Percentiles rank a stretch among this genome's conserved stretches.
Conservation (phyloP, 805 yeast genomes). For the Cyberlindnera nakhonratchasimensis region DNA sequence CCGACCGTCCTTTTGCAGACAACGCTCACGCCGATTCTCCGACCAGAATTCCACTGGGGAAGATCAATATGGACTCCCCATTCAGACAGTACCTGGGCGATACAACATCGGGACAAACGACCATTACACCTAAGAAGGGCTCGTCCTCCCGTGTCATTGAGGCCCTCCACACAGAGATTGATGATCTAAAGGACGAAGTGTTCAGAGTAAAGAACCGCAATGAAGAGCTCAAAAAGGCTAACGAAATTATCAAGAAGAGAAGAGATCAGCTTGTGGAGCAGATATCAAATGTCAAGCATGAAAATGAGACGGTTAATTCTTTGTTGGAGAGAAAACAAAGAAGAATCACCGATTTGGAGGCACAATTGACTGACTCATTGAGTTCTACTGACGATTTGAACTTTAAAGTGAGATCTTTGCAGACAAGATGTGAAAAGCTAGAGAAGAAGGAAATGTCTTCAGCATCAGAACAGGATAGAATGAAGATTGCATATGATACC, state of each 20-base stretch:
- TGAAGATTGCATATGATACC: conserved; percentile 58
- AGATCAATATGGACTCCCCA: conserved; percentile 12
- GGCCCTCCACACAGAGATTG: conserved; percentile 45
- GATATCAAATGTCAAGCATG: conserved; percentile 68
- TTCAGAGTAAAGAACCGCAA: conserved; percentile 40
- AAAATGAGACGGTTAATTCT: conserved; percentile 69
- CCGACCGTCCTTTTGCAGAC: background rate
- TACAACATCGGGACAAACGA: background rate
- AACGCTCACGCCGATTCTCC: conserved; percentile 6
- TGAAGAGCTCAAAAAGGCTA: conserved; percentile 53
- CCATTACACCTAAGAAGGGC: conserved; percentile 10
- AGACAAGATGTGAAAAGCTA: conserved; percentile 45
- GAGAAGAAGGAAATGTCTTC: conserved; percentile 43
- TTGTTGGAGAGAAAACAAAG: conserved; percentile 68
- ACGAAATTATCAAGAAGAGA: conserved; percentile 43
- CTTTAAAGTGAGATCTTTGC: conserved; percentile 47
- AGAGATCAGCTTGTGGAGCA: conserved; percentile 58
- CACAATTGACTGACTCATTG: conserved; percentile 45
- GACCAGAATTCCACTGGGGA: conserved; percentile 13
- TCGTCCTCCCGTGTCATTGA: conserved; percentile 36
- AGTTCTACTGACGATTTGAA: conserved; percentile 46
- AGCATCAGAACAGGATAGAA: conserved; percentile 50
- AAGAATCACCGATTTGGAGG: conserved; percentile 62
- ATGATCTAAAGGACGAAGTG: conserved; percentile 43
- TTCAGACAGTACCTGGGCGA: background rate